A percentile compares a stretch with the other conserved stretches of the same genome.
Evolutionary conservation across 1,284 basidiomycete species (phyloP).

Genomic region (Ustilago cynodontis): DNA sequence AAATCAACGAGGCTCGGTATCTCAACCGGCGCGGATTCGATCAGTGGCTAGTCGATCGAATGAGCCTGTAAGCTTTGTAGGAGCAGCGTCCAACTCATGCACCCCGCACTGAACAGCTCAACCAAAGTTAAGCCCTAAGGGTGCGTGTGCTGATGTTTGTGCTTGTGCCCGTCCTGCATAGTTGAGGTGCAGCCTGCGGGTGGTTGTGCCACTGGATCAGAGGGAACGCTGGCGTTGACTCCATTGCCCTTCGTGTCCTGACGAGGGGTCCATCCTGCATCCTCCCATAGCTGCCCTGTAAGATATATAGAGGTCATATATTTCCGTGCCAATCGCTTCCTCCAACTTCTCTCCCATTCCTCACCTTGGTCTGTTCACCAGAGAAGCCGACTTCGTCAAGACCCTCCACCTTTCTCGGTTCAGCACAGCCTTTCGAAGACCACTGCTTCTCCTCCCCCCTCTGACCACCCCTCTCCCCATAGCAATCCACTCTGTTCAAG

Average conservation of each 20-base stretch:
- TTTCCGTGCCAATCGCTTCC: not conserved
- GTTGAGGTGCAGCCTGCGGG: constrained; percentile 4
- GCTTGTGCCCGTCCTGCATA: not conserved
- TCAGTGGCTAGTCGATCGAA: not conserved
- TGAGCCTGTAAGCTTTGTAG: constrained; percentile 4
- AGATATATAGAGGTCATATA: constrained; percentile 19
- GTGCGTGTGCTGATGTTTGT: not conserved
- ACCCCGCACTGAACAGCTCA: constrained; percentile 15
- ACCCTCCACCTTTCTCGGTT: constrained; percentile 4
- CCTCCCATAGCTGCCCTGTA: not conserved
- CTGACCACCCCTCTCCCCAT: not conserved
- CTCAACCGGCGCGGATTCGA: not conserved
- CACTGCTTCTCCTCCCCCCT: not conserved
- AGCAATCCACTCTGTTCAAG: not conserved
- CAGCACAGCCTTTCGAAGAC: not conserved
- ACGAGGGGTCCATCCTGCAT: not conserved
- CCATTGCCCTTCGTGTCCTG: constrained; percentile 2
- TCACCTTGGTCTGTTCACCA: not conserved
- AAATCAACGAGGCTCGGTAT: not conserved
- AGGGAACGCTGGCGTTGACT: not conserved
- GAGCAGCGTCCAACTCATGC: constrained; percentile 14
- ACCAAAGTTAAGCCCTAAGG: not conserved
- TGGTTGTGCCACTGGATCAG: constrained; percentile 1
- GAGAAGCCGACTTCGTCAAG: constrained; percentile 7
- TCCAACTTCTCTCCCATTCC: not conserved